Evolutionary conservation across 2,329 filamentous ascomycete species (phyloP).

Genomic region (Penicillium sp.): DNA sequence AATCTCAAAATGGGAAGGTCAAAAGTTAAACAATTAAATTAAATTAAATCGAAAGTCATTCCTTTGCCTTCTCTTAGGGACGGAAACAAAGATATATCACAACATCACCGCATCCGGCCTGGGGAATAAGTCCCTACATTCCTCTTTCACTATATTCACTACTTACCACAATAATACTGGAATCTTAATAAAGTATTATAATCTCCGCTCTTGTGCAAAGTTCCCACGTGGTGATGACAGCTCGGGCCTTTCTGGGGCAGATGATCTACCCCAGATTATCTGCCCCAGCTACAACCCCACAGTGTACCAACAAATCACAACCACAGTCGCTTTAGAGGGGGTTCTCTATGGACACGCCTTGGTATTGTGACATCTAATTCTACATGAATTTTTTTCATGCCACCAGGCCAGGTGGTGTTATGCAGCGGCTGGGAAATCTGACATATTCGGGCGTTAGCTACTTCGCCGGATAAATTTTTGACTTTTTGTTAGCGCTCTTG

Average conservation of each 20-base stretch:
- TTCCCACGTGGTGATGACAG: constrained; percentile 2
- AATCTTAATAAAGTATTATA: too few relatives aligned
- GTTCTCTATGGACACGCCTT: too few relatives aligned
- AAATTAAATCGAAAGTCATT: too few relatives aligned
- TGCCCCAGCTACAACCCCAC: neutral
- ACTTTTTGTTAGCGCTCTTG: too few relatives aligned
- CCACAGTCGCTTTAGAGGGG: neutral
- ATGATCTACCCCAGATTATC: neutral
- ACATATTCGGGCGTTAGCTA: too few relatives aligned
- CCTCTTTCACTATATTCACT: too few relatives aligned
- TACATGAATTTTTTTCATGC: too few relatives aligned
- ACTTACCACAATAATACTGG: too few relatives aligned
- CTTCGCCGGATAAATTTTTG: too few relatives aligned
- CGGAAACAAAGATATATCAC: neutral
- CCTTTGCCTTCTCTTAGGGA: neutral
- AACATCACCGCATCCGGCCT: neutral
- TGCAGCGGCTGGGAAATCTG: too few relatives aligned
- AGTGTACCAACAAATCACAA: neutral
- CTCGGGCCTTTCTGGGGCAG: neutral
- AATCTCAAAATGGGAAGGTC: neutral
- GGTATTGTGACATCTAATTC: too few relatives aligned
- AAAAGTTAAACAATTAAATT: neutral
- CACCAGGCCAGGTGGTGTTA: too few relatives aligned
- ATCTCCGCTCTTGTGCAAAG: neutral
- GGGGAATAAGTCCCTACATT: neutral